These are phyloP conservation scores for Cyclanthera cordifolia DNA, from an alignment of 306 rosid species.

Conservation along the genomic window DNA sequence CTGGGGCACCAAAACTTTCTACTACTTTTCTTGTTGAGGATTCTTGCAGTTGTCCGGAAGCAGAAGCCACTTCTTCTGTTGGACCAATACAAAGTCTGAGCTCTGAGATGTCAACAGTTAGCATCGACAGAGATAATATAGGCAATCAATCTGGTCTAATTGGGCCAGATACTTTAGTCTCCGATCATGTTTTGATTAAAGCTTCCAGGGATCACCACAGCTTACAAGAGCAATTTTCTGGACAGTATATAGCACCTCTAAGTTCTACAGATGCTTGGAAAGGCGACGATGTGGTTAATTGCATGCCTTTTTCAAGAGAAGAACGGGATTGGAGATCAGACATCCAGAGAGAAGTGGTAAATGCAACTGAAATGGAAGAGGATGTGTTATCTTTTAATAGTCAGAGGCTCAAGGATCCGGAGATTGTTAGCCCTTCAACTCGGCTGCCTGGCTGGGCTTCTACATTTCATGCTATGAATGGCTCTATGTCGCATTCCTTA, in stretches of 20 bases:
- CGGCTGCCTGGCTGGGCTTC: conserved; percentile 34
- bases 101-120: conserved; percentile 32
- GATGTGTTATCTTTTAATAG: conserved; percentile 56
- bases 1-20: conserved; percentile 17
- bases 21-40: conserved; percentile 24
- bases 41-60: conserved; percentile 27
- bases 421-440: conserved; percentile 39
- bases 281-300: conserved; percentile 20
- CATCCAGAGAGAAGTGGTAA: conserved; percentile 22
- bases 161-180: conserved; percentile 28
- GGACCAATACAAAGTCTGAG: conserved; percentile 37
- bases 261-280: conserved; percentile 23
- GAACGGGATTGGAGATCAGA: conserved; percentile 34
- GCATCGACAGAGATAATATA: conserved; percentile 28
- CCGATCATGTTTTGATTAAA: conserved; percentile 26
- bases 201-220: conserved; percentile 33
- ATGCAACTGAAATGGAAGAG: conserved; percentile 51
- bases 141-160: conserved; percentile 25
- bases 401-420: conserved; percentile 75
- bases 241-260: conserved; percentile 20
- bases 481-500: conserved; percentile 22
- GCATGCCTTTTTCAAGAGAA: conserved; percentile 28
- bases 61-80: conserved; percentile 23
- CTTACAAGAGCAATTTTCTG: conserved; percentile 25
- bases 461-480: conserved; percentile 25